A percentile compares a stretch with the other conserved stretches of the same genome.
Evolutionary conservation across 768 basidiomycete genomes (phyloP).

Genomic region (Termitomyces heimii): DNA sequence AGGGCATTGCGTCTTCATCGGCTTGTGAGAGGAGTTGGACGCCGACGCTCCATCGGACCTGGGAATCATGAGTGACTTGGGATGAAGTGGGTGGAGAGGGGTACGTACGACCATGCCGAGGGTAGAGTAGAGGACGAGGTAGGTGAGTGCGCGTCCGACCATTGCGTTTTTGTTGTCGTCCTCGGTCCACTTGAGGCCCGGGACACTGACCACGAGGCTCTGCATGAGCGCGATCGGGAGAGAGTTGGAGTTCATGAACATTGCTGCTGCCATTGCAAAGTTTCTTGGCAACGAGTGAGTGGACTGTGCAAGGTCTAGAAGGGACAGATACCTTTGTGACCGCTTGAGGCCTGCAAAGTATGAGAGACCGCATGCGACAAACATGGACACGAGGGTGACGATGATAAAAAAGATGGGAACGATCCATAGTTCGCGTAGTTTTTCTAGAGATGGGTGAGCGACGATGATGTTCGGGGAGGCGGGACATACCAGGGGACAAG

Average conservation of each 20-base stretch:
- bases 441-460: conserved; percentile 34
- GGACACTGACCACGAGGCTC: conserved; percentile 78
- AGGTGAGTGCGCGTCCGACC: conserved; percentile 86
- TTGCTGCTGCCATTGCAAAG: conserved; percentile 76
- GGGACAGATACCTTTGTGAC: conserved; percentile 60
- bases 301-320: not conserved
- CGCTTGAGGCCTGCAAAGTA: conserved; percentile 58
- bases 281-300: conserved; percentile 34
- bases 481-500: conserved; percentile 60
- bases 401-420: conserved; percentile 82
- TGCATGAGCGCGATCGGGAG: conserved; percentile 95
- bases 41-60: conserved; percentile 83
- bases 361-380: conserved; percentile 58
- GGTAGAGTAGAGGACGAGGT: conserved; percentile 89
- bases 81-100: not conserved
- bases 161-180: conserved; percentile 84
- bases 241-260: conserved; percentile 95
- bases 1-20: conserved; percentile 1
- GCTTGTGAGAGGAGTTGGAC: conserved; percentile 12
- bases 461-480: not conserved
- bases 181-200: conserved; percentile 72
- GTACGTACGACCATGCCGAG: conserved; percentile 82
- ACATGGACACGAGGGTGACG: conserved; percentile 67
- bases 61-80: not conserved
- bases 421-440: conserved; percentile 78